These are phyloP conservation scores for Cucurbita ficifolia DNA, from an alignment of 306 rosid genomes.

Conservation along the genomic window DNA sequence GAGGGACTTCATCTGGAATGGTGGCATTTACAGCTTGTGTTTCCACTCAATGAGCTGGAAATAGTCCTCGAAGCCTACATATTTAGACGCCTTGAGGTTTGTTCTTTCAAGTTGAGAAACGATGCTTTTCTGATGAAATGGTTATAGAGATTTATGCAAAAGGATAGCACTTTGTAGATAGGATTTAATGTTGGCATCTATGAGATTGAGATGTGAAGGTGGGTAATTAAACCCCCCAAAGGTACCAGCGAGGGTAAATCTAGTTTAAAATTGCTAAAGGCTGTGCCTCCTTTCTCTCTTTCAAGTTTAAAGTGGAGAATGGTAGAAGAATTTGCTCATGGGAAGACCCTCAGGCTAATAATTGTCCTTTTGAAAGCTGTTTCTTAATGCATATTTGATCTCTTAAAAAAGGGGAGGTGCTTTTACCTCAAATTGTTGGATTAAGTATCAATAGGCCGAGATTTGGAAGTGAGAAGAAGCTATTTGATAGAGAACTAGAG, in stretches of 20 bases:
- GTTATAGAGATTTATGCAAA: background rate
- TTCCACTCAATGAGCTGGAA: background rate
- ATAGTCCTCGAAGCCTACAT: background rate
- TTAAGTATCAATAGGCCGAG: too few relatives aligned
- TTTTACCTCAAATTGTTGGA: too few relatives aligned
- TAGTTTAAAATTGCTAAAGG: background rate
- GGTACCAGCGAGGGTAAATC: background rate
- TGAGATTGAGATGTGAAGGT: background rate
- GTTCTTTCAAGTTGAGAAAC: background rate
- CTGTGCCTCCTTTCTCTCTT: too few relatives aligned
- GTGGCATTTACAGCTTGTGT: background rate
- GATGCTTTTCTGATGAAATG: background rate
- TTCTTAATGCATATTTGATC: too few relatives aligned
- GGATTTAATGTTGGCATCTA: background rate
- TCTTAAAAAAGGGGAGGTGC: too few relatives aligned
- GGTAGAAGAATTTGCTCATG: too few relatives aligned
- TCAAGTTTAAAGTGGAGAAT: too few relatives aligned
- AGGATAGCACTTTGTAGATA: background rate
- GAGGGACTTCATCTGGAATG: background rate
- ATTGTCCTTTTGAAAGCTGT: too few relatives aligned
- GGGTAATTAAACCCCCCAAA: background rate
- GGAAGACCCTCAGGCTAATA: too few relatives aligned
- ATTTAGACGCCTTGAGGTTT: background rate
- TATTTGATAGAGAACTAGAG: too few relatives aligned
- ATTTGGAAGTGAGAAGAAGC: too few relatives aligned